phyloP scores from a whole-genome alignment of 768 basidiomycete species.

The Tephrocybe sp. region DNA sequence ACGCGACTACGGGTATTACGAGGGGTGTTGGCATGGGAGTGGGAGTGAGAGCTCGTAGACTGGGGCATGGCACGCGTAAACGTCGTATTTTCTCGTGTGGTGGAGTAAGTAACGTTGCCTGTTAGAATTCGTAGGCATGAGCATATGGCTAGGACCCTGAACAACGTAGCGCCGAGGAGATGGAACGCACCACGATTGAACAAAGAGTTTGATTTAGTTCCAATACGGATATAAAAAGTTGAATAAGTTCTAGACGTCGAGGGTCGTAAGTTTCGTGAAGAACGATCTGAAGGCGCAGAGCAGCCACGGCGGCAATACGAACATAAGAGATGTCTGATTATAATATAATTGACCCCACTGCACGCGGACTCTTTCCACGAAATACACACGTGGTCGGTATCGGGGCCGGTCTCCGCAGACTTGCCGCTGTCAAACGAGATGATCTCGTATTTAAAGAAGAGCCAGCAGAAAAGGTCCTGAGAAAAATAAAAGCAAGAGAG shows the following conservation, averaged over 20 bases:
- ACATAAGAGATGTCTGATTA: neutral
- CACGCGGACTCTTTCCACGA: neutral
- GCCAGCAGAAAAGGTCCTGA: no score
- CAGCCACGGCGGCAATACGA: neutral
- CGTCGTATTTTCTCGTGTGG: neutral
- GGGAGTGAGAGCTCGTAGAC: neutral
- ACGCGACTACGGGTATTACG: no score
- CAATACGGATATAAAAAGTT: neutral
- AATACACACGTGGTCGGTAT: neutral
- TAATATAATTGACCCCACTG: neutral
- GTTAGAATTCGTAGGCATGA: neutral
- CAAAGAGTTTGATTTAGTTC: neutral
- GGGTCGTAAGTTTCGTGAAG: neutral
- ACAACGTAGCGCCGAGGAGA: neutral
- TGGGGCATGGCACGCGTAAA: neutral
- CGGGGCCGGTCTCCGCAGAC: neutral
- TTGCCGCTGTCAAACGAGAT: no score
- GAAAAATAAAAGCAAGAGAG: no score
- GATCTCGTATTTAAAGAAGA: no score
- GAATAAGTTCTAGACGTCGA: constrained; percentile 1
- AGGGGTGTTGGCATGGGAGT: neutral
- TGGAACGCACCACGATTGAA: neutral
- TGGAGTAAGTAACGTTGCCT: neutral
- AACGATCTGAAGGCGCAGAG: neutral
- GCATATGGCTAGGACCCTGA: no score